Conservation (phyloP, 2,329 filamentous ascomycete species). For the Beauveria sp. region DNA sequence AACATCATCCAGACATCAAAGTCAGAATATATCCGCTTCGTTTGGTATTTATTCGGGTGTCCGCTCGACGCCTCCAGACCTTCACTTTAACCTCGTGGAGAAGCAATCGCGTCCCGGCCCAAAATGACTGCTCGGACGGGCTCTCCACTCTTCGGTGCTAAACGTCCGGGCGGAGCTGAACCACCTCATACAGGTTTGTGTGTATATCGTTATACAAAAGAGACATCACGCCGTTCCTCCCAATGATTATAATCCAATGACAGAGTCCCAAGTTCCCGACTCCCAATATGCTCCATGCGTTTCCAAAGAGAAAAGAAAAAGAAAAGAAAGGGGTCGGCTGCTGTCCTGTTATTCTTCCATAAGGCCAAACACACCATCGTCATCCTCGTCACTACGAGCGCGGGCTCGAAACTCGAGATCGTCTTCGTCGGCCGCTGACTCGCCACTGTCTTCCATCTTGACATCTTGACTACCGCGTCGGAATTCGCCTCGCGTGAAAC, state of each 20-base stretch:
- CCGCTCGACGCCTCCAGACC: conserved; percentile 57
- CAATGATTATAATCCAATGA: conserved; percentile 26
- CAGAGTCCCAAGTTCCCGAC: conserved; percentile 17
- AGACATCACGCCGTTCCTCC: conserved; percentile 29
- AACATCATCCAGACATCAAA: conserved; percentile 9
- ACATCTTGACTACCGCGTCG: conserved; percentile 48
- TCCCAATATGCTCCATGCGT: conserved; percentile 19
- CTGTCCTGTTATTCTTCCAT: conserved; percentile 72
- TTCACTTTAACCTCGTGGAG: conserved; percentile 67
- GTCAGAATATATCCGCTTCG: conserved; percentile 19
- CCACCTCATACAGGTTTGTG: conserved; percentile 40
- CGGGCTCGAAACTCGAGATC: conserved; percentile 55
- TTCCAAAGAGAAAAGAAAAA: conserved; percentile 12
- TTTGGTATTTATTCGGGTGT: conserved; percentile 36
- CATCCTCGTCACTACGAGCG: conserved; percentile 74
- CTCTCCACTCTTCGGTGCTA: conserved; percentile 61
- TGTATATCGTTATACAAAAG: conserved; percentile 42
- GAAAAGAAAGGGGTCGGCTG: conserved; percentile 16
- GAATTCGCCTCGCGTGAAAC: conserved; percentile 53
- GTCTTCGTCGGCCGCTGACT: conserved; percentile 58
- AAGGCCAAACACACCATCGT: conserved; percentile 88
- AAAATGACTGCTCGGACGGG: conserved; percentile 20
- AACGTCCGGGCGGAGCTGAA: conserved; percentile 56
- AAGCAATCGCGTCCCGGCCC: conserved; percentile 31
- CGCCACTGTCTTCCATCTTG: conserved; percentile 59